Percentiles rank a stretch among this genome's conserved stretches.
phyloP scores from a whole-genome alignment of 352 stramenopile genomes.

The Globisporangium nagaii region DNA sequence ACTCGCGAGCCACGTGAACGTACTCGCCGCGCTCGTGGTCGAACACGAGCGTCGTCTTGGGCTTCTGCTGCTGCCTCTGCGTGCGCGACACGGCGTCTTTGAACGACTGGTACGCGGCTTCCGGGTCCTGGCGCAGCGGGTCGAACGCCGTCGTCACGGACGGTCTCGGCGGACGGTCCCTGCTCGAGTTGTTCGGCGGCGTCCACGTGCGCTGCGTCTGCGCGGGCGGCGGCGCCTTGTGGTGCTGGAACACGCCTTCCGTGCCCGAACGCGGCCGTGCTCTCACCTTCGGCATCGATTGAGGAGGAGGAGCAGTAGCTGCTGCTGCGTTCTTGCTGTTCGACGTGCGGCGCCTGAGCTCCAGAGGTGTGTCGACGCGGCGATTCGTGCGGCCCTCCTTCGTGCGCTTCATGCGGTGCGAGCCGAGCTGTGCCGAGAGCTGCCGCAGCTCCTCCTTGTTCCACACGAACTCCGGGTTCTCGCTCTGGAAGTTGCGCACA shows the following conservation, averaged over 20 bases:
- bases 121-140: constrained; percentile 4
- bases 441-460: constrained; percentile 32
- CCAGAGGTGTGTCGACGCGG: constrained; percentile 3
- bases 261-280: constrained; percentile 1
- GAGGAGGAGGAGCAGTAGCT: too few relatives aligned
- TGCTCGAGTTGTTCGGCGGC: not conserved
- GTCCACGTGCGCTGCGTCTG: constrained; percentile 3
- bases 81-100: constrained; percentile 13
- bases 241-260: constrained; percentile 8
- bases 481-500: constrained; percentile 16
- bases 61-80: constrained; percentile 14
- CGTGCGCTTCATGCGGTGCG: constrained; percentile 16
- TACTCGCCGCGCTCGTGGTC: constrained; percentile 23
- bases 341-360: not conserved
- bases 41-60: constrained; percentile 21
- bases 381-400: constrained; percentile 13
- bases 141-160: constrained; percentile 2
- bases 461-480: constrained; percentile 21
- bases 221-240: not conserved
- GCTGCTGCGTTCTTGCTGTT: not conserved
- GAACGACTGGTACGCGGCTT: constrained; percentile 8
- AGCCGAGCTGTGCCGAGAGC: constrained; percentile 16
- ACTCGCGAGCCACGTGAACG: constrained; percentile 12
- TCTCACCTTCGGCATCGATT: not conserved
- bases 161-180: not conserved